Base-by-base conservation (phyloP, 345 rosid genomes). In the Hevea brasiliensis region DNA sequence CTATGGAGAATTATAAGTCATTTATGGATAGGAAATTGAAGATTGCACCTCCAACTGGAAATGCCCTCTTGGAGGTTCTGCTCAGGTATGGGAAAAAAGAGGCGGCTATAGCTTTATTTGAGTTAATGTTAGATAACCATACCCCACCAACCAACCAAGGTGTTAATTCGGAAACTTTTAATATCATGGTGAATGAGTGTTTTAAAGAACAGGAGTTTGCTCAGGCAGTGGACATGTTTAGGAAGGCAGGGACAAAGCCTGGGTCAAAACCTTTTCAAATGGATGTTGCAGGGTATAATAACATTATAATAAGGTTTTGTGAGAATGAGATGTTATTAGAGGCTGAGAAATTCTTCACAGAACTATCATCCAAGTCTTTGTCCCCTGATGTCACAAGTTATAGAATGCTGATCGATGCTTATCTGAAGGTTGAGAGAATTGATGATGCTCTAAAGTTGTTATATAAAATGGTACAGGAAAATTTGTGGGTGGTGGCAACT, bases 141-240 rank as follows among this genome's bases (percentile, higher is more conserved):
- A 86, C 89, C 13, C 96, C 98, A 27, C 99, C 98, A 0, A 90
- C 81, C 53, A 81, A 78, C 35, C 96, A 85, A 64, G 93, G 92
- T 0, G 91, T 92, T 82, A 92, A 91, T 80, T 90, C 99, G 0
- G 99, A 95, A 15, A 92, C 98, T 0, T 72, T 90, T 82, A 89
- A 83, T 73, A 74, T 89, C 63, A 90, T 93, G 96, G 98, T 95
- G 32, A 92, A 95, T n/a, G 89, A 91, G 67, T 95, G 97, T 78
- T 91, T 95, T 80, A 91, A 88, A 88, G 85, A 85, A 77, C 90
- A 85, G 41, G 73, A 91, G 76, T 68, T 87, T 74, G 77, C 54
- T 0, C 96, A 89, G 82, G 99, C 92, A 0, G 62, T 87, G 74
- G 73, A 73, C 20, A 86, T 89, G 0, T 95, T 95, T 77, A 89